Evolutionary conservation across 495 filamentous ascomycete species (phyloP).

Genomic region (Aspergillus sparsus): DNA sequence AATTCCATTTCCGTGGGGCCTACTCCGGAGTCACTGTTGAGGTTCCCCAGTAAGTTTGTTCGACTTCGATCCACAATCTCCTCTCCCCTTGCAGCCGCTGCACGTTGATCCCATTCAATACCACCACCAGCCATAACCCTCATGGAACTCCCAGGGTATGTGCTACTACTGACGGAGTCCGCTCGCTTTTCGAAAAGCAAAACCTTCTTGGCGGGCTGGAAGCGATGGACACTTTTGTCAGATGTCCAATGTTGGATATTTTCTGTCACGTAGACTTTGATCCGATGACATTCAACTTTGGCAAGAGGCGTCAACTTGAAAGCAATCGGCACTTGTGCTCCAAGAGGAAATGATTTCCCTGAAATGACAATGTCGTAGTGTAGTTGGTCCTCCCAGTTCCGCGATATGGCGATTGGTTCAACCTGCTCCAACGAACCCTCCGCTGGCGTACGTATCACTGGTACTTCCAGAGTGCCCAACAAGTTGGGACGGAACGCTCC

Average conservation of each 20-base stretch:
- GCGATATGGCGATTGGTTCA: slow-evolving; percentile 94
- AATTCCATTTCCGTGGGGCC: slow-evolving; percentile 97
- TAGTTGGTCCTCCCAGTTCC: slow-evolving; percentile 97
- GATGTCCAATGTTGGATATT: slow-evolving; percentile 91
- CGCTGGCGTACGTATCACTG: slow-evolving; percentile 82
- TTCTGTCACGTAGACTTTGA: slow-evolving; percentile 94
- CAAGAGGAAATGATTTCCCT: slow-evolving; percentile 95
- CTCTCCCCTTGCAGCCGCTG: slow-evolving; percentile 59
- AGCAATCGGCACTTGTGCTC: slow-evolving; percentile 89
- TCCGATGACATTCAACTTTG: slow-evolving; percentile 94
- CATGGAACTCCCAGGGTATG: slow-evolving; percentile 78
- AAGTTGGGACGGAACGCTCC: slow-evolving; percentile 93
- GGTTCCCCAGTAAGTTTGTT: slow-evolving; percentile 79
- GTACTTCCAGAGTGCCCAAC: slow-evolving; percentile 79
- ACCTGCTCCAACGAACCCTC: slow-evolving; percentile 91
- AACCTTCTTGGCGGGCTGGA: slow-evolving; percentile 82
- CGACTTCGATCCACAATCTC: slow-evolving; percentile 55
- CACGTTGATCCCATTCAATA: slow-evolving; percentile 61
- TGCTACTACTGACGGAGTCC: slow-evolving; percentile 73
- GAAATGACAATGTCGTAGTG: slow-evolving; percentile 99
- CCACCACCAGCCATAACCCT: slow-evolving; percentile 82
- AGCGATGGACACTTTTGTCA: slow-evolving; percentile 83
- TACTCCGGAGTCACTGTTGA: slow-evolving; percentile 64
- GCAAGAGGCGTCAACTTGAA: slow-evolving; percentile 96
- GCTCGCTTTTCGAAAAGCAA: slow-evolving; percentile 88